Evolutionary conservation across 345 rosid species (phyloP), one percentile per base, ranked within the genome.

Genomic region (Heritiera littoralis): DNA sequence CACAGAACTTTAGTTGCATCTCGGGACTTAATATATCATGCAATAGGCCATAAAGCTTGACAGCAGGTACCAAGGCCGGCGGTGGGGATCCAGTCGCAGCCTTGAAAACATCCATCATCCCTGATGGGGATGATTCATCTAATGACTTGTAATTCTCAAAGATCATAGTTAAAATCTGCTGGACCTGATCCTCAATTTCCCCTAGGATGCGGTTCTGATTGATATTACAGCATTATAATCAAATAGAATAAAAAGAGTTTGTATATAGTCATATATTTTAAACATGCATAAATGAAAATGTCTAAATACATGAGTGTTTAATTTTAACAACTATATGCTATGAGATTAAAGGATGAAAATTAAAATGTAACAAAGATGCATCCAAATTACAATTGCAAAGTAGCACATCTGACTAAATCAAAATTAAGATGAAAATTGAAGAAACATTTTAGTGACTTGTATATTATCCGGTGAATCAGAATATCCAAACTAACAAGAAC

Each of bases 141-240:
- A 95, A 89, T 49, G 97, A 91, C 85, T 95, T 95, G 85, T 93
- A 95, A 79, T 92, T 93, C 87, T 93, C 94, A 85, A 95, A 95
- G 66, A 86, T 88, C 78, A 85, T 76, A 77, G 90, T 86, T 60
- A 95, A 92, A 67, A 91, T 86, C 84, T 91, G 94, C 84, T 91
- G 93, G 48, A 93, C 81, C 86, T 93, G 95, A 80, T 93, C 99
- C 59, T 90, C 92, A 81, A 87, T 86, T 83, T 92, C 99, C 76
- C 96, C 96, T 64, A 95, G 81, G 79, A 93, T 86, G 72, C 98
- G 99, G 73, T 95, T 95, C 99, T 95, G 83, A 75, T 72, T 65
- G 65, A 72, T 49, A 70, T 74, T 59, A 35, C 75, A 81, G 74
- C 60, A 52, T 48, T 41, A 71, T 49, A 54, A 60, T 81, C n/a